Evolutionary conservation across 495 filamentous ascomycete species (phyloP), one percentile per base, ranked within the genome.

Genomic region (Aspergillus cavernicola): DNA sequence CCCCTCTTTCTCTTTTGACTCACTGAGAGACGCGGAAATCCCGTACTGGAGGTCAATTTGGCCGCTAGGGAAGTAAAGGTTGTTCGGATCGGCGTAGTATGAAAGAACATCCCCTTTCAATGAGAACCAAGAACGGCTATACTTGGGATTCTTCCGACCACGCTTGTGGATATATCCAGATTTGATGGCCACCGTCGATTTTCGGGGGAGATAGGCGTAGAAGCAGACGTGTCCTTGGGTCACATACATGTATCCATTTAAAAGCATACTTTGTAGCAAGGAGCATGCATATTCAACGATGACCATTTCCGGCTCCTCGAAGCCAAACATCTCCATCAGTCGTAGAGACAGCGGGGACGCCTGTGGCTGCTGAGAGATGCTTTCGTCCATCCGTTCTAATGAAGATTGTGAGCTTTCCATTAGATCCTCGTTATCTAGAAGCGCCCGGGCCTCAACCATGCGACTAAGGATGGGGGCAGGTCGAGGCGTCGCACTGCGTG

Each of bases 241-340:
- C 63, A 98, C 89, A 73, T 97, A 98, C 86, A 98, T 87, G 66
- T 95, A 96, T 2, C 93, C 93, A 62, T 95, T 89, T 12, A 97
- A 79, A 9, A 97, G 76, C 51, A 97, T 90, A 66, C 87, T 96
- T 65, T 97, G 90, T 33, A 98, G 73, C 26, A 97, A 74, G 80
- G 91, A 96, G 72, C 93, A 97, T 19, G 92, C 88, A 61, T 96
- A 98, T 73, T 98, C 93, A 83, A 67, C 52, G 60, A 96, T 82
- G 6, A 97, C 89, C 47, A 92, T 87, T 65, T 98, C 93, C 0
- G 88, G 77, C 16, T 76, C 74, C 28, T 90, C 82, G 56, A 96
- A 95, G 29, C 82, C 81, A 66, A 98, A 98, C 56, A 98, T 96
- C 44, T 96, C 84, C 74, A 82, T 89, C 20, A 98, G 65, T 48